phyloP scores from a whole-genome alignment of 345 rosid genomes.

The Viola odorata region DNA sequence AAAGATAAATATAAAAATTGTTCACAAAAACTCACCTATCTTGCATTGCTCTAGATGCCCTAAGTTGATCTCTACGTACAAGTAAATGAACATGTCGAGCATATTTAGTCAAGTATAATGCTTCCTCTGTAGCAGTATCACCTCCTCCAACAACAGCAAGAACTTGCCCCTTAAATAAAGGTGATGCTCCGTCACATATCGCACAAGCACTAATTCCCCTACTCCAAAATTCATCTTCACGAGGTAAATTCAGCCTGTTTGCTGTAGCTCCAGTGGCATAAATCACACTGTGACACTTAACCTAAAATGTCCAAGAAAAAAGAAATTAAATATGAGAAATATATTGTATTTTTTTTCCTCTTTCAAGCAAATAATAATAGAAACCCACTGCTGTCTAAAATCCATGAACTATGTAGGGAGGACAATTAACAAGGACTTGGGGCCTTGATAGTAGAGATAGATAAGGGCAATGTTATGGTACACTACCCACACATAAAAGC shows the following conservation, averaged over 20 bases:
- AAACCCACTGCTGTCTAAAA: not conserved
- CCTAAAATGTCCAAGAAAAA: conserved; percentile 37
- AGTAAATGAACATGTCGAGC: conserved; percentile 98
- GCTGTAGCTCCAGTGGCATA: conserved; percentile 98
- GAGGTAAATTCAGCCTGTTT: conserved; percentile 67
- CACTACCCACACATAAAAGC: not conserved
- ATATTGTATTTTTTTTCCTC: not conserved
- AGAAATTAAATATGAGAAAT: not conserved
- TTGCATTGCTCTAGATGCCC: conserved; percentile 98
- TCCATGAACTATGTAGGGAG: no score
- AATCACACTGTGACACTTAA: conserved; percentile 73
- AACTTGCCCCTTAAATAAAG: conserved; percentile 88
- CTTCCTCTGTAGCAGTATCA: conserved; percentile 98
- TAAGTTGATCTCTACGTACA: conserved; percentile 73
- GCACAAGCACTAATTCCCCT: conserved; percentile 99
- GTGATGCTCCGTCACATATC: conserved; percentile 97
- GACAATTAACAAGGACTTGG: no score
- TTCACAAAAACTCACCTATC: conserved; percentile 63
- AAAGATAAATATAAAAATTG: not conserved
- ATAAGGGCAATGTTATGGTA: not conserved
- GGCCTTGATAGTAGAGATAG: no score
- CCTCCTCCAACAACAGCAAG: conserved; percentile 99
- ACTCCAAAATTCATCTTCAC: conserved; percentile 98
- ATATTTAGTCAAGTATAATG: conserved; percentile 84
- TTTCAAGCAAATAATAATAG: conserved; percentile 3